Evolutionary conservation across 1,284 basidiomycete species (phyloP), one percentile per base, ranked within the genome.

Genomic region (Sphaerobolus stellatus): DNA sequence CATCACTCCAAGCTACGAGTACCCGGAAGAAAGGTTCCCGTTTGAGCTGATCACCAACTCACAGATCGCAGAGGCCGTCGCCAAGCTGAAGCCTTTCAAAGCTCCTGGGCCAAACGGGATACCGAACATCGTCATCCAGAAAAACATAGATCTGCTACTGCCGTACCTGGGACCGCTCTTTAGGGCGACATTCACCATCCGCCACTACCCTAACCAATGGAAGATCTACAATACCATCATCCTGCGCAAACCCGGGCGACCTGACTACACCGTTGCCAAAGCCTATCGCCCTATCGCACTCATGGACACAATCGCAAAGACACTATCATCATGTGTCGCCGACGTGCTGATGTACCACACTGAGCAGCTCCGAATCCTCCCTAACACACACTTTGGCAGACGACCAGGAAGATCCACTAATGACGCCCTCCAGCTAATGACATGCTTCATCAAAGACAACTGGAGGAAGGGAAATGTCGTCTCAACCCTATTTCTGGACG

Each of bases 281-380:
- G 68, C 70, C 4, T 69, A 63, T 48, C 46, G 64, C 1, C 70
- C 71, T 0, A 75, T 78, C 1, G 70, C 69, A 0, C 70, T 79
- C 2, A 57, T 66, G 1, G 56, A 61, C 50, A 65, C 63, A 2
- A 49, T 66, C 8, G 60, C 54, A 1, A 68, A 68, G 43, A 34
- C 68, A 4, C 55, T 70, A 1, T 63, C 62, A 18, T 56, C n/a
- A n/a, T n/a, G n/a, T n/a, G n/a, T n/a, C n/a, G n/a, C n/a, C n/a
- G n/a, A n/a, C n/a, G n/a, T n/a, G n/a, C n/a, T n/a, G n/a, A n/a
- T n/a, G n/a, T n/a, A n/a, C n/a, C n/a, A n/a, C n/a, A n/a, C n/a
- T n/a, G n/a, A n/a, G n/a, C n/a, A n/a, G n/a, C n/a, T n/a, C n/a
- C n/a, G n/a, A n/a, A n/a, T n/a, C n/a, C n/a, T n/a, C n/a, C n/a